These are phyloP conservation scores for Mucor velutinosus DNA, from an alignment of 371 early-diverging fungal genomes.

Conservation along the genomic window DNA sequence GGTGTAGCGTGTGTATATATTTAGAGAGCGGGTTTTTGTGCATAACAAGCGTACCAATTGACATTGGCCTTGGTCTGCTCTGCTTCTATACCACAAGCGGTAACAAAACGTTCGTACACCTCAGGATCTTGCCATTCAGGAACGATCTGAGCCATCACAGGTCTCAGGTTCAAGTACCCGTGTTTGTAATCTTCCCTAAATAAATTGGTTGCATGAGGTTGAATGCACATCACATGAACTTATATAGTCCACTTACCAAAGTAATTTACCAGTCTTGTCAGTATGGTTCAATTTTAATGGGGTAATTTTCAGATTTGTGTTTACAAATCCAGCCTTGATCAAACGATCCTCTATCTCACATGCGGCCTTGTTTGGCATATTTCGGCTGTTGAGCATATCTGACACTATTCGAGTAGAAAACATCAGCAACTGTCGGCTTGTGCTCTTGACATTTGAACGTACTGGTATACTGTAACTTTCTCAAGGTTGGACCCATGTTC, in stretches of 20 bases:
- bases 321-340: conserved; percentile 11
- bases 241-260: conserved; percentile 8
- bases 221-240: background rate
- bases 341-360: conserved; percentile 14
- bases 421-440: background rate
- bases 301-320: background rate
- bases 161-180: conserved; percentile 14
- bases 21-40: conserved; percentile 11
- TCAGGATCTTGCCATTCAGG: conserved; percentile 20
- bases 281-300: conserved; percentile 16
- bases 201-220: background rate
- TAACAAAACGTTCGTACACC: background rate
- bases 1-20: background rate
- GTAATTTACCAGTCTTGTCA: conserved; percentile 18
- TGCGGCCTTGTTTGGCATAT: conserved; percentile 12
- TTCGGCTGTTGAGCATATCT: background rate
- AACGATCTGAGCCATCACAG: conserved; percentile 11
- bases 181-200: conserved; percentile 31
- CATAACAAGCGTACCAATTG: conserved; percentile 13
- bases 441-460: background rate
- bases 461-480: conserved; percentile 3
- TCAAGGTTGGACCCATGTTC: background rate
- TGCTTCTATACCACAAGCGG: conserved; percentile 6
- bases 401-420: conserved; percentile 4
- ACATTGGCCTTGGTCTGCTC: background rate